Evolutionary conservation across 352 stramenopile species (phyloP), one percentile per base, ranked within the genome.

Genomic region (Phytophthora vignae): DNA sequence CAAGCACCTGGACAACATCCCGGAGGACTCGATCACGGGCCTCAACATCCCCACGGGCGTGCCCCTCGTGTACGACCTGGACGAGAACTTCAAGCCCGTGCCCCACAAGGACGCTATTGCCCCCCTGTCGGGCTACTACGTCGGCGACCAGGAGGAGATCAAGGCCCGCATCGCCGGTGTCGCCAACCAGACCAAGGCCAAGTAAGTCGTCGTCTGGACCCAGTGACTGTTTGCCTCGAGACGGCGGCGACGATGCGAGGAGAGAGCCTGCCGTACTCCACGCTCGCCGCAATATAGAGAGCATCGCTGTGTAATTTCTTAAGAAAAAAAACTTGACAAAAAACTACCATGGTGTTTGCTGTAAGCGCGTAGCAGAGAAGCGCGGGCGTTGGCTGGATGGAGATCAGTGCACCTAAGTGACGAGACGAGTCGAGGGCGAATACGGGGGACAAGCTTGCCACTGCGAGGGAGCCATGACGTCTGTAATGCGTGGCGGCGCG

Each of bases 1-100:
- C 6, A 99, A 99, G 87, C 95, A 99, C 81, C 86, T 99, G 65
- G 98, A 99, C 79, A 89, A 94, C 74, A 99, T 99, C 78, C 87
- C 90, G 19, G 94, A 99, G 74, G 95, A 99, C 74, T 91, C 92
- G 15, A 99, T 99, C 88, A 94, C 90, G 56, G 96, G 97, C 36
- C 88, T 99, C 53, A 99, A 99, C 88, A 99, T 99, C 77, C 96
- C 94, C 21, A 99, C 97, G 15, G 97, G 94, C 38, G 92, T 97
- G 52, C 97, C 97, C 27, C 87, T 99, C 33, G 91, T 99, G 68
- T 99, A 98, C 87, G 94, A 99, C 77, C 73, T 99, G 67, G 98
- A 99, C 83, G 97, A 99, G 65, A 94, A 99, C 85, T 85, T 99
- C 69, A 98, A 98, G 70, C 90, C 95, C 1, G 95, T 99, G 73